These are phyloP conservation scores for Acrocalymma vagum DNA, from an alignment of 2,329 filamentous ascomycete species.

Conservation along the genomic window DNA sequence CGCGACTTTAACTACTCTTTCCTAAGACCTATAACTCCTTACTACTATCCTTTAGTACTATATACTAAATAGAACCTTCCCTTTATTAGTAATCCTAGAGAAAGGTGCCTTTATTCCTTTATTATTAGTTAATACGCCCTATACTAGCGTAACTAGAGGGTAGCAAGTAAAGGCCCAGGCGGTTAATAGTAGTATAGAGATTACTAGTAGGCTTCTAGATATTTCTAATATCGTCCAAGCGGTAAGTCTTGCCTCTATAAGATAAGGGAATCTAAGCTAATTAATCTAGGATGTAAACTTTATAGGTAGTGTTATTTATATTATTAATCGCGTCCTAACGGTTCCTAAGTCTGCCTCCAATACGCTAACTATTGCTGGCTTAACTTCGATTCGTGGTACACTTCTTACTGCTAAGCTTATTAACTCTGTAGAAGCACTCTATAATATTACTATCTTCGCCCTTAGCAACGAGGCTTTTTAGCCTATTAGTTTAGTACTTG, in stretches of 20 bases:
- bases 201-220: too few species aligned
- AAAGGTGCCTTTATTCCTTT: slow-evolving; percentile 57
- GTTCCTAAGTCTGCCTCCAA: slow-evolving; percentile 44
- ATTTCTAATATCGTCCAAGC: too few species aligned
- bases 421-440: slow-evolving; percentile 49
- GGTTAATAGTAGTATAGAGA: too few species aligned
- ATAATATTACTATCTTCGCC: slow-evolving; percentile 70
- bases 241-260: too few species aligned
- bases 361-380: slow-evolving; percentile 41
- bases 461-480: slow-evolving; percentile 69
- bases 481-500: slow-evolving; percentile 62
- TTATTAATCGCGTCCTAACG: slow-evolving; percentile 55
- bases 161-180: slow-evolving; percentile 64
- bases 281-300: slow-evolving; percentile 50
- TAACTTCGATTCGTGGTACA: slow-evolving; percentile 54
- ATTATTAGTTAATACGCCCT: slow-evolving; percentile 60
- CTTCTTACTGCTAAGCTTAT: slow-evolving; percentile 49
- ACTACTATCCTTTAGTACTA: slow-evolving; percentile 65
- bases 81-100: slow-evolving; percentile 45
- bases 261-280: slow-evolving; percentile 10
- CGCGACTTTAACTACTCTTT: slow-evolving; percentile 36
- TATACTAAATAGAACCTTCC: slow-evolving; percentile 62
- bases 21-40: slow-evolving; percentile 41
- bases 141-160: slow-evolving; percentile 67
- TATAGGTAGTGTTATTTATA: slow-evolving; percentile 56